Evolutionary conservation across 305 asterid species (phyloP), one percentile per base, ranked within the genome.

Genomic region (Solanum hybrid): DNA sequence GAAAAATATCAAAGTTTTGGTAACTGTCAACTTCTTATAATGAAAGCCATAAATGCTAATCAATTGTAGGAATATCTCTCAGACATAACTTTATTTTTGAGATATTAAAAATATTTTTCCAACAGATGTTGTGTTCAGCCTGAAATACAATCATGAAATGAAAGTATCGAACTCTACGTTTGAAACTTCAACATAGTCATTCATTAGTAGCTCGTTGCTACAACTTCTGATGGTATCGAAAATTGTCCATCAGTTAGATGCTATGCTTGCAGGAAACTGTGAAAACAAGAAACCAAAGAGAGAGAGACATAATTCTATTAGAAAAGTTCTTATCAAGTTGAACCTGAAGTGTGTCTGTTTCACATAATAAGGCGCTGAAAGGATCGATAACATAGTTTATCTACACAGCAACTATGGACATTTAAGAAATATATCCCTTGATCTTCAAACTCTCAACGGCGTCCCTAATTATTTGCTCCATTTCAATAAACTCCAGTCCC

Each of bases 381-480:
- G 83, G 83, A 76, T 15, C 29, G 14, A 4, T 65, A 20, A 78
- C 45, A 33, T 20, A 33, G 29, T 20, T 78, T 20, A 78, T 34
- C 24, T 17, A 13, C 89, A 61, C 27, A 86, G 27, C 45, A 33
- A 38, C 14, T 39, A 77, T 5, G 15, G 73, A 75, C 11, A 14
- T 31, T 90, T 92, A 95, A 92, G 96, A 92, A 90, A 96, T 89
- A 90, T 91, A 93, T 5, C 98, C 98, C 86, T 91, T 94, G 91
- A 92, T 92, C 93, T 93, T 97, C 94, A 97, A 92, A 90, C 96
- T 94, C 91, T 95, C 95, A 31, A 96, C 97, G 45, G 97, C 88
- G 41, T 97, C 99, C 96, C 90, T 93, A 38, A 97, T 95, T 87
- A 95, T 95, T 91, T 96, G 98, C 73, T 94, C 98, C 96, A 95